Conservation (phyloP, 371 early-diverging fungal genomes). For the Saksenaea oblongispora region DNA sequence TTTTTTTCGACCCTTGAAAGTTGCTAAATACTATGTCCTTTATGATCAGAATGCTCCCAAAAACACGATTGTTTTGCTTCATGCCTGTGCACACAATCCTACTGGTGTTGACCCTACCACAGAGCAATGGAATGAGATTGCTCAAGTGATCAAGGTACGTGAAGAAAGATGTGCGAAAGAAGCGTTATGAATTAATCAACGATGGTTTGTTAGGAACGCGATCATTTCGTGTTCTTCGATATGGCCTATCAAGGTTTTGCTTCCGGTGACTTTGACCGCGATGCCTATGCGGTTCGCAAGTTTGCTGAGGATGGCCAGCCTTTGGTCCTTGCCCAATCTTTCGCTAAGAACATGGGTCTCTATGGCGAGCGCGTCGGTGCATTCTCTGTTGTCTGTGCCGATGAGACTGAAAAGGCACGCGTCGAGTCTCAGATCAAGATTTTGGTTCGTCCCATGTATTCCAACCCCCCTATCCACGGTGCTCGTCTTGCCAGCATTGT, state of each 20-base stretch:
- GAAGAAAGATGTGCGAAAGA: not conserved
- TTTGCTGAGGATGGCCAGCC: constrained; percentile 80
- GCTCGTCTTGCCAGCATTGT: constrained; percentile 89
- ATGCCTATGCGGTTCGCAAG: constrained; percentile 91
- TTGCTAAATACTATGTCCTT: not conserved
- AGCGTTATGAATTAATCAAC: not conserved
- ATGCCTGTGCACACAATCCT: constrained; percentile 98
- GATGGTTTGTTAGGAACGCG: constrained; percentile 49
- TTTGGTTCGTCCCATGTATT: constrained; percentile 94
- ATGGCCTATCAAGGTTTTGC: constrained; percentile 99
- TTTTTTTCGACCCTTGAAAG: not conserved
- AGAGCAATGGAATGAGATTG: constrained; percentile 89
- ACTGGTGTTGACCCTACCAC: constrained; percentile 95
- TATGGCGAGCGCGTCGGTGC: constrained; percentile 97
- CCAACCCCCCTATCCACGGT: constrained; percentile 94
- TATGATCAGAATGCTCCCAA: constrained; percentile 67
- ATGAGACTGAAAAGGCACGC: constrained; percentile 73
- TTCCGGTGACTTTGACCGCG: constrained; percentile 86
- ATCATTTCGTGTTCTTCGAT: constrained; percentile 92
- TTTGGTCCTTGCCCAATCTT: constrained; percentile 88
- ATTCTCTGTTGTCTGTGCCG: constrained; percentile 80
- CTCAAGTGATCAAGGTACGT: constrained; percentile 66
- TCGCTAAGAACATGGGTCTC: constrained; percentile 97
- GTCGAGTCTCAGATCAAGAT: constrained; percentile 93
- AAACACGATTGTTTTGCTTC: constrained; percentile 88